phyloP scores from a whole-genome alignment of 805 yeast species.

The Alloascoidea hylecoeti region DNA sequence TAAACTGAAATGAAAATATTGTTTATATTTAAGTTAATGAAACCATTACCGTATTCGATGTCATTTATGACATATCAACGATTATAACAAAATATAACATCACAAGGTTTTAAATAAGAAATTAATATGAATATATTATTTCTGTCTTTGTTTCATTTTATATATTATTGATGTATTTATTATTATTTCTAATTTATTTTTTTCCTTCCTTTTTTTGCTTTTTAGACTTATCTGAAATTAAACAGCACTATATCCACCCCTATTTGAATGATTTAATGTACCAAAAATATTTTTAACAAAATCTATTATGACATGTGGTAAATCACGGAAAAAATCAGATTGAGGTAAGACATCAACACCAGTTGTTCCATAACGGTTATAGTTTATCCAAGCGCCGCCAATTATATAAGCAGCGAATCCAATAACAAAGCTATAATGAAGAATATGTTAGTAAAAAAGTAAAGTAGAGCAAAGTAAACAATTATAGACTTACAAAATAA shows the following conservation, averaged over 20 bases:
- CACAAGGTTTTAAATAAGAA: too few relatives aligned
- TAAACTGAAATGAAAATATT: too few relatives aligned
- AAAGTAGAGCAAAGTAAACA: not conserved
- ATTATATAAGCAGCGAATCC: conserved; percentile 58
- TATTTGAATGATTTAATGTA: conserved; percentile 37
- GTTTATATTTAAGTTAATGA: too few relatives aligned
- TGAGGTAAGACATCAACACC: conserved; percentile 35
- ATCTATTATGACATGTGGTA: conserved; percentile 61
- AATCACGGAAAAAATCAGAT: conserved; percentile 41
- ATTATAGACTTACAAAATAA: conserved; percentile 41
- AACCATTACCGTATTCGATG: too few relatives aligned
- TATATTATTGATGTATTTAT: too few relatives aligned
- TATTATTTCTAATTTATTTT: too few relatives aligned
- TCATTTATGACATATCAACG: too few relatives aligned
- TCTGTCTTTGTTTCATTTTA: too few relatives aligned
- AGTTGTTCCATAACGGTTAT: conserved; percentile 53
- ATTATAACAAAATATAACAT: too few relatives aligned
- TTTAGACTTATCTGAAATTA: too few relatives aligned
- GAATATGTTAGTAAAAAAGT: not conserved
- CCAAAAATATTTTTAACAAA: conserved; percentile 54
- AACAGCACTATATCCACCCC: conserved; percentile 93
- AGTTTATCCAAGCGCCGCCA: conserved; percentile 64
- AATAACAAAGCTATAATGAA: conserved; percentile 29
- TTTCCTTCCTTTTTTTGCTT: too few relatives aligned
- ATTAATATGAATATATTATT: too few relatives aligned